phyloP scores from a whole-genome alignment of 768 basidiomycete genomes.

The Podaxis carcinomalis region DNA sequence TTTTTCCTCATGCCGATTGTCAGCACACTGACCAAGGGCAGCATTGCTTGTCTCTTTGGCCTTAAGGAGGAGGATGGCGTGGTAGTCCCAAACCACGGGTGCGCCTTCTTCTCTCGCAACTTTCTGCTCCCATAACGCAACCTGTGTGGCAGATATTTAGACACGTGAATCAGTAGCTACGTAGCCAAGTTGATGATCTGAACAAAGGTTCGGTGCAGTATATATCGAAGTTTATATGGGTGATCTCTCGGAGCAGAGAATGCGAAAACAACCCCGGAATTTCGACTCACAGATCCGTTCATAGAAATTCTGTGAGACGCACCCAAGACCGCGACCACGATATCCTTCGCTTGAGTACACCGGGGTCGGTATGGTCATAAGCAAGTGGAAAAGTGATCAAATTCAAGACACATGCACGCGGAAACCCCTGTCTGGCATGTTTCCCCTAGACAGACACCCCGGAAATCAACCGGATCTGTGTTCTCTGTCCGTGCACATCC shows the following conservation, averaged over 20 bases:
- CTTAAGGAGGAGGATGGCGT: slow-evolving; percentile 57
- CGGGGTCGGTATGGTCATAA: neutral
- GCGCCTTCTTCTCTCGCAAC: slow-evolving; percentile 26
- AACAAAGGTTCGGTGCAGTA: neutral
- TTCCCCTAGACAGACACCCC: neutral
- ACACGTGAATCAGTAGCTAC: neutral
- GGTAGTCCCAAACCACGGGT: slow-evolving; percentile 72
- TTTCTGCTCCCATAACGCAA: slow-evolving; percentile 63
- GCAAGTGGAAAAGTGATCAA: neutral
- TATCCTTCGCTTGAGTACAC: neutral
- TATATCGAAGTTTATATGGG: neutral
- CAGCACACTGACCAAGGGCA: neutral
- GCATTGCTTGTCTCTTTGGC: slow-evolving; percentile 16
- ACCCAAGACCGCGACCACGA: neutral
- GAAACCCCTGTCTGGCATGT: neutral
- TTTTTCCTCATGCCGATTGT: neutral
- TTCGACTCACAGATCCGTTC: neutral
- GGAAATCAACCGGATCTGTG: neutral
- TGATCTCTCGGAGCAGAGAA: no score
- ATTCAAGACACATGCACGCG: neutral
- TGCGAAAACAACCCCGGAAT: no score
- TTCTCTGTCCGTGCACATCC: neutral
- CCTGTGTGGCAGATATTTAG: slow-evolving; percentile 29
- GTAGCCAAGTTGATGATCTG: neutral
- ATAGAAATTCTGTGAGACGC: neutral